phyloP scores from a whole-genome alignment of 768 basidiomycete genomes.

The Termitomyces eurrhizus region DNA sequence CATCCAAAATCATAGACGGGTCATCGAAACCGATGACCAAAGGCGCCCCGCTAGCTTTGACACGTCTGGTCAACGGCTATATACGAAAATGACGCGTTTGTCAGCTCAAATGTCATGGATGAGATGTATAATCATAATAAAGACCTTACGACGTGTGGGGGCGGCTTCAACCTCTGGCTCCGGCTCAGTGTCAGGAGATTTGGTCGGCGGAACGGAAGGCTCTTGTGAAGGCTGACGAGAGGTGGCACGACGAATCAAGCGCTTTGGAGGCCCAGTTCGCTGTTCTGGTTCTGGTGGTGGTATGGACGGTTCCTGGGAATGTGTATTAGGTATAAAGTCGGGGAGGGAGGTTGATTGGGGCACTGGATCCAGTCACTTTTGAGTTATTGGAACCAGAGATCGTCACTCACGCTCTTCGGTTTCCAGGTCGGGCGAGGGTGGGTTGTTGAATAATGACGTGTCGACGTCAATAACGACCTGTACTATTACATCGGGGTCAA shows the following conservation, averaged over 20 bases:
- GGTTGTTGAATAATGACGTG: constrained; percentile 24
- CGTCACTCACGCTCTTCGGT: constrained; percentile 14
- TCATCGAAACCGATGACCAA: constrained; percentile 44
- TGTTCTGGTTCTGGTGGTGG: constrained; percentile 23
- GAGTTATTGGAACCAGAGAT: neutral
- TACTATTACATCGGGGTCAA: constrained; percentile 44
- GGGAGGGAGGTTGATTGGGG: constrained; percentile 35
- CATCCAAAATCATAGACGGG: constrained; percentile 33
- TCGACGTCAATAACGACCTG: constrained; percentile 43
- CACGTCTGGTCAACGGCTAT: constrained; percentile 43
- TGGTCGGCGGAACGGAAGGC: constrained; percentile 17
- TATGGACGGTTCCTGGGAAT: constrained; percentile 46
- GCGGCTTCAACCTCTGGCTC: constrained; percentile 15
- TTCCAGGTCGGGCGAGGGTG: constrained; percentile 9
- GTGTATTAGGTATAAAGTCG: constrained; percentile 49
- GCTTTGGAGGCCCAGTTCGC: constrained; percentile 14
- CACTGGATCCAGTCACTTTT: constrained; percentile 7
- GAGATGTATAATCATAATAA: neutral
- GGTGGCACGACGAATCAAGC: constrained; percentile 32
- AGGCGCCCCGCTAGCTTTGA: constrained; percentile 28
- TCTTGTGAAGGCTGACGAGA: constrained; percentile 41
- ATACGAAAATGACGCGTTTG: neutral
- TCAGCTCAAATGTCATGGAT: neutral
- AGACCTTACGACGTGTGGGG: constrained; percentile 29
- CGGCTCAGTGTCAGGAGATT: constrained; percentile 11